These are phyloP conservation scores for Penicillium angulare DNA, from an alignment of 495 filamentous ascomycete species.

Conservation along the genomic window DNA sequence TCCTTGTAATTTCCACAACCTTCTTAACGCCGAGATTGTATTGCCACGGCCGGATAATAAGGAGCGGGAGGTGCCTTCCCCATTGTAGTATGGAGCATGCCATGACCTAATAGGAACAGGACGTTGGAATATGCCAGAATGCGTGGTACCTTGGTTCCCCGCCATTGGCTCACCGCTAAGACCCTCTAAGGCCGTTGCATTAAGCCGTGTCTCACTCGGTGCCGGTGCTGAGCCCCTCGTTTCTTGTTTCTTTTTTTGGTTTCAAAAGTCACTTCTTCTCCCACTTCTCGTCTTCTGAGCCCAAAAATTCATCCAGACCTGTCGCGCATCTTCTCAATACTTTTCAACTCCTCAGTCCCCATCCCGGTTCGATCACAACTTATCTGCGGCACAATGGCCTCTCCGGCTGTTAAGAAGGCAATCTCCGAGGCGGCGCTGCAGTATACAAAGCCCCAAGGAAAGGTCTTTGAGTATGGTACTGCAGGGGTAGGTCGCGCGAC, in stretches of 20 bases:
- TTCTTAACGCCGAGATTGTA: no score
- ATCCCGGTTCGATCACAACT: constrained; percentile 12
- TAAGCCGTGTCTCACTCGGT: constrained; percentile 33
- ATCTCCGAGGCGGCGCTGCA: constrained; percentile 44
- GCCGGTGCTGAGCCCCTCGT: constrained; percentile 28
- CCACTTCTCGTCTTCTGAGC: constrained; percentile 5
- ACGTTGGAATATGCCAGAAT: constrained; percentile 20
- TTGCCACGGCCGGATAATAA: not conserved
- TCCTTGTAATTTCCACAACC: no score
- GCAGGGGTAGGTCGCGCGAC: constrained; percentile 65
- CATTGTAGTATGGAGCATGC: not conserved
- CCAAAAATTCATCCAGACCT: not conserved
- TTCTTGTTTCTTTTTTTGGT: constrained; percentile 32
- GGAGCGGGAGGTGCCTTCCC: not conserved
- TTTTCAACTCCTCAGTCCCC: no score
- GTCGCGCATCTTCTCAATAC: constrained; percentile 1
- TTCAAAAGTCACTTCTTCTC: constrained; percentile 14
- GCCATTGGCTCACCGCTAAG: constrained; percentile 32
- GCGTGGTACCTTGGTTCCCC: constrained; percentile 13
- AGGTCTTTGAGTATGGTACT: constrained; percentile 87
- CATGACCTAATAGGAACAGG: not conserved
- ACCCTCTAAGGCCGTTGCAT: constrained; percentile 23
- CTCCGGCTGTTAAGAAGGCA: constrained; percentile 43
- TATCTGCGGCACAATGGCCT: constrained; percentile 42
- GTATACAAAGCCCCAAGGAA: constrained; percentile 65